Percentiles rank a stretch among this genome's conserved stretches.
phyloP scores from a whole-genome alignment of 345 rosid genomes.

The Toxicodendron radicans region DNA sequence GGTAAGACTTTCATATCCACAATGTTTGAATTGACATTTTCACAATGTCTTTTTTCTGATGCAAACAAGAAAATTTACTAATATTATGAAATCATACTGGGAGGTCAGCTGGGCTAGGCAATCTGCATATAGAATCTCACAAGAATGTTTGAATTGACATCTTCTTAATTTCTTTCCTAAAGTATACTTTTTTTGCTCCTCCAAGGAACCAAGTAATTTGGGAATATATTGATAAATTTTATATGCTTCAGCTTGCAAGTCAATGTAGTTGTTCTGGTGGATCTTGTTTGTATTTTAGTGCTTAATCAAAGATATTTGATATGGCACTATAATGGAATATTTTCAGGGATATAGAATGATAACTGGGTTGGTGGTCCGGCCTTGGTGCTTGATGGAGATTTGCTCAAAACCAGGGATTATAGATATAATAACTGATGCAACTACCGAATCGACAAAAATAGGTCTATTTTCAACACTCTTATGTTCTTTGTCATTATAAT shows the following conservation, averaged over 20 bases:
- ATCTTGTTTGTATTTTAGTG: not conserved
- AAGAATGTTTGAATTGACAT: too few relatives aligned
- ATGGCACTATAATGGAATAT: conserved; percentile 16
- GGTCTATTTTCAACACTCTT: conserved; percentile 35
- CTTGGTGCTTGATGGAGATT: conserved; percentile 85
- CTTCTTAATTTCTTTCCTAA: too few relatives aligned
- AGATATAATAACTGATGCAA: conserved; percentile 58
- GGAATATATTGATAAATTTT: not conserved
- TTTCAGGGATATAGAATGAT: conserved; percentile 75
- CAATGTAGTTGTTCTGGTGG: not conserved
- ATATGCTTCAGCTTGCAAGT: not conserved
- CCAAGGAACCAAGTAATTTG: not conserved
- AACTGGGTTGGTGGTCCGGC: conserved; percentile 71
- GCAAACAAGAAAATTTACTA: not conserved
- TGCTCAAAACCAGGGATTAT: conserved; percentile 76
- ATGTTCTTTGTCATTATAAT: not conserved
- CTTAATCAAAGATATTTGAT: conserved; percentile 3
- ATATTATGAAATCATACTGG: not conserved
- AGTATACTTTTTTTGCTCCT: not conserved
- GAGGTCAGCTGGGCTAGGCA: not conserved
- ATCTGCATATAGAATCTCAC: not conserved
- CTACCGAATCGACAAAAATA: conserved; percentile 67
- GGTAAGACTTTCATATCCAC: conserved; percentile 42
- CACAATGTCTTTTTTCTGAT: not conserved
- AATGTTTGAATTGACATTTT: conserved; percentile 12